These are phyloP conservation scores for Punctularia strigosozonata DNA, from an alignment of 768 basidiomycete species.

Conservation along the genomic window DNA sequence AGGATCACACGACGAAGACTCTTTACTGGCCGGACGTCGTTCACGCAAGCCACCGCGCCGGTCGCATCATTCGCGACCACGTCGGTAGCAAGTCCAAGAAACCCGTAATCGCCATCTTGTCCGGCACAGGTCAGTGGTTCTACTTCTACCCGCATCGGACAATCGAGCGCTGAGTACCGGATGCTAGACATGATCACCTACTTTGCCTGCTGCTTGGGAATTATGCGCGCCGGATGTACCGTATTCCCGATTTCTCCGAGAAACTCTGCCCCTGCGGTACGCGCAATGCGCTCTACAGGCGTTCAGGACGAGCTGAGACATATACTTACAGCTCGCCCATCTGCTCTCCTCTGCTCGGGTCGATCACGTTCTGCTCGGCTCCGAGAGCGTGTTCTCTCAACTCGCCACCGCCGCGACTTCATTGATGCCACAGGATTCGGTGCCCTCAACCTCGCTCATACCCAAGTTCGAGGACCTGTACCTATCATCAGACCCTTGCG, in stretches of 20 bases:
- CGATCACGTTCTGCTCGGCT: background rate
- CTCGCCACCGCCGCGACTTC: background rate
- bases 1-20: slow-evolving; percentile 6
- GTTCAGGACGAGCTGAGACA: slow-evolving; percentile 11
- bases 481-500: background rate
- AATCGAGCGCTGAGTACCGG: background rate
- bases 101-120: slow-evolving; percentile 17
- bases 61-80: slow-evolving; percentile 8
- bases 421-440: background rate
- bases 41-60: slow-evolving; percentile 16
- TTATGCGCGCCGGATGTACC: slow-evolving; percentile 13
- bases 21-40: slow-evolving; percentile 16
- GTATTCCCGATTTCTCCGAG: slow-evolving; percentile 23
- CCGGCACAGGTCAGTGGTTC: slow-evolving; percentile 11
- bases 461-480: background rate
- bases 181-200: slow-evolving; percentile 22
- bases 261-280: slow-evolving; percentile 22
- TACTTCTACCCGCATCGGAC: background rate
- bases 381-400: background rate
- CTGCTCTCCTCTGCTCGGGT: slow-evolving; percentile 4
- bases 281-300: no score
- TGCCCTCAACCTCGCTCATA: background rate
- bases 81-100: slow-evolving; percentile 1
- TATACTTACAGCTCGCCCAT: slow-evolving; percentile 12
- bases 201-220: slow-evolving; percentile 12